Base-by-base conservation (phyloP, 192 early-diverging fungal species). In the Dispira simplex region DNA sequence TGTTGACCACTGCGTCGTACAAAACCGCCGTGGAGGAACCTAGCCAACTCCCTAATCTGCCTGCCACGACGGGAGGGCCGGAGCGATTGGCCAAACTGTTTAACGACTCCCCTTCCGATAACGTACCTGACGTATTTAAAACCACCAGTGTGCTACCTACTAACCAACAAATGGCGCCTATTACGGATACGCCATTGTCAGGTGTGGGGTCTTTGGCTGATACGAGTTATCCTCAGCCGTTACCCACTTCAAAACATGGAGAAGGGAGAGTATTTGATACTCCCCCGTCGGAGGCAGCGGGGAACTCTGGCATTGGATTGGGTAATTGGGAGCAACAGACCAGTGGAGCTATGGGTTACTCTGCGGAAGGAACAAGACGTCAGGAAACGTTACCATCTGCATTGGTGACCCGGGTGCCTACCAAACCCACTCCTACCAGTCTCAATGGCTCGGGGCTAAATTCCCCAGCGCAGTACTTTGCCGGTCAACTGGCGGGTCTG, bases 51-150 rank as follows among this genome's bases (percentile, higher is more conserved):
- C 20, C 21, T 14, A 12, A 18, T 25, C 25, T 3, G 12, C 25
- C 21, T 25, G 20, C 54, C 54, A 26, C 21, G 13, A 12, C 20
- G 28, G 54, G 18, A 21, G 25, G 28, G 3, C 28, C 54, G 8
- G 20, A 25, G 8, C 54, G 54, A 8, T 26, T 56, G 54, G 54
- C 54, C 20, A 56, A 56, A 14, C 21, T 56, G 54, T 56, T 56
- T 25, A 14, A 9, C 20, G 23, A 56, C 54, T 56, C 54, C 25
- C 54, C 54, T 28, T 14, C 54, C 2, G 54, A 56, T 3, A 56
- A 56, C 25, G 54, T 56, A 9, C 54, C 54, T 2, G 54, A 56
- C 25, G 25, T 56, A 3, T 56, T 56, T 28, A 18, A 26, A 18
- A 18, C 25, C 6, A 39, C 32, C 32, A 39, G 32, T 14, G 54